These are phyloP conservation scores for Gypsophila paniculata DNA, from an alignment of 179 eudicot species.

Conservation along the genomic window DNA sequence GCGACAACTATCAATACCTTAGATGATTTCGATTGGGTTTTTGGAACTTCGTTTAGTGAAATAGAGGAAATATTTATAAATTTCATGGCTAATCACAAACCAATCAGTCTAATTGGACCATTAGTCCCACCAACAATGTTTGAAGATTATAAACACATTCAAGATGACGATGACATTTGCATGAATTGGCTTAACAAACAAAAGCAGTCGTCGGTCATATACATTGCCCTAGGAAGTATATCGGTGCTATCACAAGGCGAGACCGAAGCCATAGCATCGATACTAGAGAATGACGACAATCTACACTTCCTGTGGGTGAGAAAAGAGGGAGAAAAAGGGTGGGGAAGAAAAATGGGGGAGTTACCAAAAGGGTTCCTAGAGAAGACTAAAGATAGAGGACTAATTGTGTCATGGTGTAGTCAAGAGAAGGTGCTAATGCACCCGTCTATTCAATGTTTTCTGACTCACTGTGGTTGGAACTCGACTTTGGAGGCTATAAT, in stretches of 20 bases:
- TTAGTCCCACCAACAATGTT: conserved; percentile 26
- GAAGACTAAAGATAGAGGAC: conserved; percentile 29
- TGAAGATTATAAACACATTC: neutral
- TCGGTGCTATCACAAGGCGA: conserved; percentile 26
- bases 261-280: conserved; percentile 25
- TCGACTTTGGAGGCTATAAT: conserved; percentile 30
- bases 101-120: conserved; percentile 32
- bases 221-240: conserved; percentile 34
- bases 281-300: conserved; percentile 14
- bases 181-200: conserved; percentile 30
- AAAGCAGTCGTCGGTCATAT: conserved; percentile 27
- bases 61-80: conserved; percentile 22
- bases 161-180: conserved; percentile 14
- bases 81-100: conserved; percentile 24
- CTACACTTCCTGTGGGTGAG: conserved; percentile 28
- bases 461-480: conserved; percentile 38
- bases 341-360: conserved; percentile 28
- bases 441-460: conserved; percentile 27
- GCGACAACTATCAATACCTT: conserved; percentile 18
- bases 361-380: conserved; percentile 24
- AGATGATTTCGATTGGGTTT: conserved; percentile 27
- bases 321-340: conserved; percentile 22
- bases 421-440: conserved; percentile 35
- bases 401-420: conserved; percentile 31
- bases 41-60: conserved; percentile 29